These are phyloP conservation scores for Neckera pumila DNA, from an alignment of 225 moss, liverwort and hornwort genomes.

Conservation along the genomic window DNA sequence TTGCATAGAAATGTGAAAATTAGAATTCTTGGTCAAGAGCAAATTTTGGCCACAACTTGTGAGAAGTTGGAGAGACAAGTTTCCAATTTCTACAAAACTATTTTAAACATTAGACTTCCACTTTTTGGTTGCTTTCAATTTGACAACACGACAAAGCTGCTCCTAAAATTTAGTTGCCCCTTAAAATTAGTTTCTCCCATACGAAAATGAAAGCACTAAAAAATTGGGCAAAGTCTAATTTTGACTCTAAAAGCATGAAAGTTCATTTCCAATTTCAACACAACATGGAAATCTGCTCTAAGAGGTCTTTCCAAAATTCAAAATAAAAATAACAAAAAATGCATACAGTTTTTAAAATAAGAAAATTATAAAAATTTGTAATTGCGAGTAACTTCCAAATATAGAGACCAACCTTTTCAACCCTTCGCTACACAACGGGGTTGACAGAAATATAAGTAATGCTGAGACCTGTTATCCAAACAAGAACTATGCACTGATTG, in stretches of 20 bases:
- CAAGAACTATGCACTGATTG: neutral
- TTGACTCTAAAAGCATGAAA: neutral
- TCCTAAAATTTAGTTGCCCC: neutral
- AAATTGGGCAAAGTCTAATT: neutral
- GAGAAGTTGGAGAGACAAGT: neutral
- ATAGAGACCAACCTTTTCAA: neutral
- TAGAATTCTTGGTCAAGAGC: neutral
- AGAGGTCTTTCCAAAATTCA: neutral
- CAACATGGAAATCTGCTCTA: neutral
- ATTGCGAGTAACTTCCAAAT: neutral
- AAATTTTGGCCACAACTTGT: neutral
- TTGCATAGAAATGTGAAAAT: neutral
- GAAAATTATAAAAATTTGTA: neutral
- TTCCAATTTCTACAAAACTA: neutral
- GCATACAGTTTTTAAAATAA: neutral
- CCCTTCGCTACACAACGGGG: neutral
- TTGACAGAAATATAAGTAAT: neutral
- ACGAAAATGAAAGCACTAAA: neutral
- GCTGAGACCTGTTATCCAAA: neutral
- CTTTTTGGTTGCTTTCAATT: neutral
- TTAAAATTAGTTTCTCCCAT: too few relatives aligned
- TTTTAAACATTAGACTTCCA: neutral
- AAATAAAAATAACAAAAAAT: neutral
- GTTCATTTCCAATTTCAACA: neutral
- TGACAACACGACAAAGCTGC: neutral